Base-by-base conservation (phyloP, 768 basidiomycete species). In the Leccinum truebloodii region DNA sequence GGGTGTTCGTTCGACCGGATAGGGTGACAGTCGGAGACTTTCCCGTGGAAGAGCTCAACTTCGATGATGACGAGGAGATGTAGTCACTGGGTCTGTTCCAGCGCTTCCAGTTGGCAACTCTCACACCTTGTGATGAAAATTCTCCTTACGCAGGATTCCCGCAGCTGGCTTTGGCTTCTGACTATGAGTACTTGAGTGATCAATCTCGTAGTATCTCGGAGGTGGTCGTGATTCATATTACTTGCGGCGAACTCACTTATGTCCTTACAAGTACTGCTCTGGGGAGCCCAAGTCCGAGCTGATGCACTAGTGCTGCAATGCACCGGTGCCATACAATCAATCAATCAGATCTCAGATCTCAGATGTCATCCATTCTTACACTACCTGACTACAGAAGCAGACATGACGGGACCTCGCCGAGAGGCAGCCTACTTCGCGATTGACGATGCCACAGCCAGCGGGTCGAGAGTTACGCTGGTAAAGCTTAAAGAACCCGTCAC, bases 1-100 rank as follows among this genome's bases (percentile, higher is more conserved):
- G 95, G 0, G 86, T 88, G 2, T 97, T 98, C 72, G 91, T 95
- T 18, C 84, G 89, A 50, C 86, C 92, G 2, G 92, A 95, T 57
- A 88, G 84, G 70, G 83, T 98, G 6, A 82, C 75, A 54, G 80
- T 92, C 8, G 96, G 96, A 1, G 90, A 98, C 70, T 98, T 83
- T 71, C 94, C 94, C 0, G 87, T 89, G 9, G 85, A 91, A 68
- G 93, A 94, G 26, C 79, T 95, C 57, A 79, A 86, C 59, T 77
- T 90, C 57, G 86, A 89, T 32, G 86, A 89, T 34, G 87, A 90
- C 18, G 90, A 92, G 63, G 89, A 92, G 70, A 90, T 91, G 80
- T 89, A 76, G 3, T 37, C 2, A 12, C 12, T 9, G 18, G 22
- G 41, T 44, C n/a, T 20, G 39, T 41, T 0, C 35, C 35, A 35